These are phyloP conservation scores for Penicillium sp. DNA, from an alignment of 2,329 filamentous ascomycete genomes.

Conservation along the genomic window DNA sequence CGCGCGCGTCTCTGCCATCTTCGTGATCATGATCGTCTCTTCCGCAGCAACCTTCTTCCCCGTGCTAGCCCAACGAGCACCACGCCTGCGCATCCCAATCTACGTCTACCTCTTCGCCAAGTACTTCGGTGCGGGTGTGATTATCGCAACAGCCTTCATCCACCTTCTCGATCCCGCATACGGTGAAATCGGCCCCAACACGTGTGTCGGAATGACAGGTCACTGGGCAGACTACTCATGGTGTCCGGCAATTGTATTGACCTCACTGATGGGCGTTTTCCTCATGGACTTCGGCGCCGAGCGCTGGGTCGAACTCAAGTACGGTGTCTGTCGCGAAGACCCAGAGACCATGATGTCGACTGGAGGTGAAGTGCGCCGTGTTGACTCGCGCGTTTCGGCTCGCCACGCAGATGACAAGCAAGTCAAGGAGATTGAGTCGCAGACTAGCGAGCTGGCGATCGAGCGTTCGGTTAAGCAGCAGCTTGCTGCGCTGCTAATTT, in stretches of 20 bases:
- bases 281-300: conserved; percentile 27
- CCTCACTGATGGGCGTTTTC: conserved; percentile 52
- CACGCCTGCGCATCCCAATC: conserved; percentile 41
- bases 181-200: conserved; percentile 46
- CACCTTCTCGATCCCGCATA: conserved; percentile 52
- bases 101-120: conserved; percentile 50
- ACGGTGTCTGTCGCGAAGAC: conserved; percentile 25
- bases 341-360: conserved; percentile 22
- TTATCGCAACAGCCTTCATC: conserved; percentile 49
- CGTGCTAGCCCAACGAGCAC: conserved; percentile 45
- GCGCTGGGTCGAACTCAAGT: conserved; percentile 26
- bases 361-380: conserved; percentile 3
- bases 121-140: conserved; percentile 51
- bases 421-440: conserved; percentile 17
- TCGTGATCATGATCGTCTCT: conserved; percentile 48
- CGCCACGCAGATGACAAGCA: conserved; percentile 13
- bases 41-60: conserved; percentile 48
- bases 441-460: conserved; percentile 10
- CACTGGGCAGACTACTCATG: conserved; percentile 54
- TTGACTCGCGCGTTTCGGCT: not conserved
- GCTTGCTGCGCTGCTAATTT: conserved; percentile 45
- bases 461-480: conserved; percentile 39
- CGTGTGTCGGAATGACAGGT: conserved; percentile 56
- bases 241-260: conserved; percentile 54
- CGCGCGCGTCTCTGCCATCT: conserved; percentile 46